Conservation (phyloP, 202 grass and related monocot species). For the Dendrocalamus latiflorus region DNA sequence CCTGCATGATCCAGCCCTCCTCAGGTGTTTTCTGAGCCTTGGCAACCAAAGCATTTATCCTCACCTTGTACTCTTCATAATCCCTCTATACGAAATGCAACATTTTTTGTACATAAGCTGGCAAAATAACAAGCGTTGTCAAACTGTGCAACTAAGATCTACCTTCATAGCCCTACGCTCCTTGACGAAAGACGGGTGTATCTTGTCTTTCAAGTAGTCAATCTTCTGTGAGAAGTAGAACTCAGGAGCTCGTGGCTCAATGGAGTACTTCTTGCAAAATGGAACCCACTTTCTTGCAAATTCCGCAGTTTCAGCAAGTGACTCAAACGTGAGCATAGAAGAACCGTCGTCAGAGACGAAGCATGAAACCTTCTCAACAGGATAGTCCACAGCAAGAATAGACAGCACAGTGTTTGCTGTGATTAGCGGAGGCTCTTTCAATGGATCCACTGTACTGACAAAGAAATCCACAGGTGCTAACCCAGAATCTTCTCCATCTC, state of each 20-base stretch:
- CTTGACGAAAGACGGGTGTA: constrained; percentile 97
- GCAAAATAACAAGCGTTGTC: background rate
- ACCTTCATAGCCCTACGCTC: constrained; percentile 98
- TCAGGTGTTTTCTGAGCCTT: constrained; percentile 98
- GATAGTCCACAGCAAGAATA: constrained; percentile 93
- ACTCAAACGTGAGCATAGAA: constrained; percentile 86
- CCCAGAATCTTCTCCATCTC: constrained; percentile 58
- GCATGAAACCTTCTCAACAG: constrained; percentile 91
- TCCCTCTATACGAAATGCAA: constrained; percentile 62
- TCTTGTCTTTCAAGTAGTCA: constrained; percentile 98
- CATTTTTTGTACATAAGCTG: background rate
- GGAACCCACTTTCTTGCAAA: constrained; percentile 94
- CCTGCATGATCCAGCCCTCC: constrained; percentile 98
- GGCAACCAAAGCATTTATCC: constrained; percentile 96
- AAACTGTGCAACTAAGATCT: background rate
- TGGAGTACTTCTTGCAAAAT: constrained; percentile 90
- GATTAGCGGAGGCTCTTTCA: constrained; percentile 93
- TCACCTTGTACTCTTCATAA: constrained; percentile 98
- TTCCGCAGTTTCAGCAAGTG: constrained; percentile 81
- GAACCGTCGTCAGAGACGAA: constrained; percentile 93
- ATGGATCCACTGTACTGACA: constrained; percentile 96
- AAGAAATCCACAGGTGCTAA: constrained; percentile 95
- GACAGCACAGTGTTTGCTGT: constrained; percentile 95
- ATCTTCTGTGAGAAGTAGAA: constrained; percentile 98
- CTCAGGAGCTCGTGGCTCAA: constrained; percentile 90